These are phyloP conservation scores for Leccinellum albellum DNA, from an alignment of 768 basidiomycete species.

Conservation along the genomic window DNA sequence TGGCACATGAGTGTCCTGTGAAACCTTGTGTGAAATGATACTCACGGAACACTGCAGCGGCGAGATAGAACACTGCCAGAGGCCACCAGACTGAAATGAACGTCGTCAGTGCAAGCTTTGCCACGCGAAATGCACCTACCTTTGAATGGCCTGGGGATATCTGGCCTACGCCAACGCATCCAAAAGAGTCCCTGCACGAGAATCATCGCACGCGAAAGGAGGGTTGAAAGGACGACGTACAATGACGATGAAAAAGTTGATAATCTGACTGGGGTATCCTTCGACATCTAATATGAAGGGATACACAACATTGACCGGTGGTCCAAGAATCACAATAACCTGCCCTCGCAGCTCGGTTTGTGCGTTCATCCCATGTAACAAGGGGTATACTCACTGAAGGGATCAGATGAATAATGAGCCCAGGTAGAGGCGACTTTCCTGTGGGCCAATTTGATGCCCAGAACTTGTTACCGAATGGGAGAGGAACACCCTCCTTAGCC, in stretches of 20 bases:
- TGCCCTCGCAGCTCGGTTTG: slow-evolving; percentile 13
- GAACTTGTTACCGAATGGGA: slow-evolving; percentile 55
- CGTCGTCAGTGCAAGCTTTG: neutral
- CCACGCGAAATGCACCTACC: slow-evolving; percentile 19
- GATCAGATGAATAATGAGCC: slow-evolving; percentile 52
- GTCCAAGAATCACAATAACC: slow-evolving; percentile 54
- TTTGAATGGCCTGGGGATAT: slow-evolving; percentile 50
- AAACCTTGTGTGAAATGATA: neutral
- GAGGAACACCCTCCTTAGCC: slow-evolving; percentile 60
- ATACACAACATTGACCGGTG: slow-evolving; percentile 50
- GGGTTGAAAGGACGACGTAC: slow-evolving; percentile 29
- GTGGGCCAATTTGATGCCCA: slow-evolving; percentile 65
- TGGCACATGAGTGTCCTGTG: slow-evolving; percentile 8
- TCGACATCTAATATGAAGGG: slow-evolving; percentile 61
- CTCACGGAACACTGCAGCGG: slow-evolving; percentile 48
- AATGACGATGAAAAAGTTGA: slow-evolving; percentile 53
- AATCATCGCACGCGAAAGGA: neutral
- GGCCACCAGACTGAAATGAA: slow-evolving; percentile 48
- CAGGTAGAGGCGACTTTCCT: slow-evolving; percentile 53
- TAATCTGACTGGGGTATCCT: slow-evolving; percentile 47
- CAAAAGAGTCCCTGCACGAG: slow-evolving; percentile 48
- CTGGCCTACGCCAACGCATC: slow-evolving; percentile 49
- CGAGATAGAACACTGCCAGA: slow-evolving; percentile 52
- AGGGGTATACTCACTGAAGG: slow-evolving; percentile 37
- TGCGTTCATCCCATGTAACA: no score